Conservation (phyloP, 441 rosid genomes). For the Brassica hybrid region DNA sequence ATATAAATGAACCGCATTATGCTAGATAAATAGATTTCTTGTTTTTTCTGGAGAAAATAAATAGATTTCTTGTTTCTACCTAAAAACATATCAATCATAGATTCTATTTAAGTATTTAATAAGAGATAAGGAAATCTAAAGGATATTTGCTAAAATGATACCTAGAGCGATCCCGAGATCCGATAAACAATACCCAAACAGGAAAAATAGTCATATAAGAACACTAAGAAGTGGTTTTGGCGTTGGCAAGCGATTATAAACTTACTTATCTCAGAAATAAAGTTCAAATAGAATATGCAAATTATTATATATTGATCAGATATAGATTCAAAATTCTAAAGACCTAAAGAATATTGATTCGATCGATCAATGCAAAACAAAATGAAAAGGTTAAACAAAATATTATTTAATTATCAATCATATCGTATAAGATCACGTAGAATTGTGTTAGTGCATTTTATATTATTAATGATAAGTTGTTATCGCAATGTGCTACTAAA, state of each 20-base stretch:
- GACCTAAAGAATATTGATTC: background rate
- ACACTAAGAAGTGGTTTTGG: slow-evolving; percentile 5
- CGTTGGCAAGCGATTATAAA: background rate
- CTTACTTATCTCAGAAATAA: slow-evolving; percentile 11
- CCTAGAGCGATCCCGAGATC: background rate
- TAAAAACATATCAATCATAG: background rate
- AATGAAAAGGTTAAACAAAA: background rate
- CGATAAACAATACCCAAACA: slow-evolving; percentile 2
- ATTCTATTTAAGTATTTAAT: background rate
- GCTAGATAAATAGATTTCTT: background rate
- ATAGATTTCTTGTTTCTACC: background rate
- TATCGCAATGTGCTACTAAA: background rate
- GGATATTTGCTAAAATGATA: slow-evolving; percentile 11
- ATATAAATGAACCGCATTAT: background rate
- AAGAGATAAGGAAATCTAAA: slow-evolving; percentile 14
- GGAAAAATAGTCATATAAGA: background rate
- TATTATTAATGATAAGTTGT: slow-evolving; percentile 1
- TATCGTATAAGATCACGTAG: slow-evolving; percentile 10
- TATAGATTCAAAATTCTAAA: background rate
- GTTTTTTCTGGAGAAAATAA: background rate
- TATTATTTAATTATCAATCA: background rate
- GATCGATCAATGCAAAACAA: background rate
- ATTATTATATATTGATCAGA: background rate
- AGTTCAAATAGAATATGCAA: background rate
- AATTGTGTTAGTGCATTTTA: background rate